Percentiles rank a stretch among this genome's conserved stretches.
phyloP scores from a whole-genome alignment of 148 eudicot species.

The Mesembryanthemum crystallinum region DNA sequence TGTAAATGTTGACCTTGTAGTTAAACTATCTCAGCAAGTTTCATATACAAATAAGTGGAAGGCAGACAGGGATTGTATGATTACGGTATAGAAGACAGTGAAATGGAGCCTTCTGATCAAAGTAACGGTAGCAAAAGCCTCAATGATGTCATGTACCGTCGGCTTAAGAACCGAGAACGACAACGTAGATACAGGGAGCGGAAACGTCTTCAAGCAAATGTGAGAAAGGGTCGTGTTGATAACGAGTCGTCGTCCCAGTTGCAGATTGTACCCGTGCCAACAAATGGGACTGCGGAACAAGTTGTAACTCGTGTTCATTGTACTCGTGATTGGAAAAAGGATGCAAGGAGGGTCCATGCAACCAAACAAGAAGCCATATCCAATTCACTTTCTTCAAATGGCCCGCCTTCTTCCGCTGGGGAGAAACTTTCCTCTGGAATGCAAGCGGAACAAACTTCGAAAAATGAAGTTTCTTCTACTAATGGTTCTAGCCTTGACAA shows the following conservation, averaged over 20 bases:
- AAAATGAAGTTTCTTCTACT: slow-evolving; percentile 20
- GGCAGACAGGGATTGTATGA: neutral
- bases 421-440: slow-evolving; percentile 24
- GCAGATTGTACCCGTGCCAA: slow-evolving; percentile 30
- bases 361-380: slow-evolving; percentile 33
- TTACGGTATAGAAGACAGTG: neutral
- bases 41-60: neutral
- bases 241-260: slow-evolving; percentile 24
- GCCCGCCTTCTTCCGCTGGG: slow-evolving; percentile 21
- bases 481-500: slow-evolving; percentile 11
- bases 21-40: neutral
- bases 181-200: slow-evolving; percentile 94
- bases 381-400: slow-evolving; percentile 18
- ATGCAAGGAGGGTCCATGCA: slow-evolving; percentile 66
- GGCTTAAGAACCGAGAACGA: slow-evolving; percentile 80
- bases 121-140: slow-evolving; percentile 27
- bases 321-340: slow-evolving; percentile 84
- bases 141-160: slow-evolving; percentile 58
- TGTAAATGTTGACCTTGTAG: neutral
- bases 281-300: slow-evolving; percentile 28
- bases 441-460: slow-evolving; percentile 13
- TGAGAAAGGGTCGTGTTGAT: slow-evolving; percentile 23
- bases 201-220: slow-evolving; percentile 62
- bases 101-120: slow-evolving; percentile 26
- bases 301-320: slow-evolving; percentile 46